Percentiles rank a stretch among this genome's conserved stretches.
Conservation (phyloP, 345 rosid species). For the Reutealis trisperma region DNA sequence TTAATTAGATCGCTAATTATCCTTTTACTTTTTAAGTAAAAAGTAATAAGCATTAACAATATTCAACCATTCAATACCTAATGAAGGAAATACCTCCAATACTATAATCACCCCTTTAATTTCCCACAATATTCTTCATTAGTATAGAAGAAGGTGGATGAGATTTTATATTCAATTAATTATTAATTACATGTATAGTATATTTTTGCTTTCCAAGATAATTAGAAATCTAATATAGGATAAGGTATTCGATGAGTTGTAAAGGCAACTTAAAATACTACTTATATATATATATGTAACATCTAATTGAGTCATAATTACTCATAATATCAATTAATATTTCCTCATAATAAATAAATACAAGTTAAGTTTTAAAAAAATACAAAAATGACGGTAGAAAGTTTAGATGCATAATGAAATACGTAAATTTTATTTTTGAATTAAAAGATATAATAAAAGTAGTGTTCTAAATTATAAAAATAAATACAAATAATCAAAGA, state of each 20-base stretch:
- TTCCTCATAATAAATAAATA: not conserved
- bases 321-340: not conserved
- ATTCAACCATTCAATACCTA: not conserved
- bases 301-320: not conserved
- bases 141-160: not conserved
- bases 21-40: not conserved
- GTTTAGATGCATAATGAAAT: not conserved
- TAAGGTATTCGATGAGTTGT: not conserved
- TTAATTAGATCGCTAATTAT: not conserved
- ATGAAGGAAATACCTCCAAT: conserved; percentile 10
- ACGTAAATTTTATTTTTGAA: not conserved
- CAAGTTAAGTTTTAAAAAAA: not conserved
- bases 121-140: not conserved
- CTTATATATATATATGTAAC: not conserved
- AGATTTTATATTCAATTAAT: too few relatives aligned
- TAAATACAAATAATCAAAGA: too few relatives aligned
- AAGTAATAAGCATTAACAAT: not conserved
- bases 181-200: not conserved
- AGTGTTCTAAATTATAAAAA: too few relatives aligned
- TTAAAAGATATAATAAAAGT: too few relatives aligned
- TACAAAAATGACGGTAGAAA: not conserved
- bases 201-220: not conserved
- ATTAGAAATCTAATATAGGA: not conserved
- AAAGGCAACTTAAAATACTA: not conserved
- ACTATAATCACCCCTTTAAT: not conserved